A percentile compares a stretch with the other conserved stretches of the same genome.
phyloP scores from a whole-genome alignment of 192 early-diverging fungal species.

The Coemansia sp. region DNA sequence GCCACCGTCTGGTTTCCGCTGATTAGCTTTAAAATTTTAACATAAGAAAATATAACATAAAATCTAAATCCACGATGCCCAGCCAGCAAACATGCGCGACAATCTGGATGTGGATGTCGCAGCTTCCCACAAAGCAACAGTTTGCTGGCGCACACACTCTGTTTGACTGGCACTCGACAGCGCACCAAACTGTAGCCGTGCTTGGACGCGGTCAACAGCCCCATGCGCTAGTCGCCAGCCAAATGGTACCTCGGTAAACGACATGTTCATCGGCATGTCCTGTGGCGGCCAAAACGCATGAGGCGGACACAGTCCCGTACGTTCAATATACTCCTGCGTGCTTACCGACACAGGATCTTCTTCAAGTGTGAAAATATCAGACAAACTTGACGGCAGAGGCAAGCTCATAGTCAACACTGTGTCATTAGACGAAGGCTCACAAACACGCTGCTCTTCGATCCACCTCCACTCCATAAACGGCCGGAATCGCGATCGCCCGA shows the following conservation, averaged over 20 bases:
- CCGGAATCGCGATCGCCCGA: conserved; percentile 13
- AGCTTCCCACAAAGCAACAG: conserved; percentile 21
- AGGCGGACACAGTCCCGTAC: conserved; percentile 30
- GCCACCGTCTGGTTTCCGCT: neutral
- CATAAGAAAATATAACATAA: neutral
- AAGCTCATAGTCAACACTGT: neutral
- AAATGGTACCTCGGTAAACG: conserved; percentile 20
- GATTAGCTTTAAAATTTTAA: neutral
- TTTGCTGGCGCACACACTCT: conserved; percentile 16
- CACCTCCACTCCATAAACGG: conserved; percentile 43
- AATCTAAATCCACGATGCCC: conserved; percentile 40
- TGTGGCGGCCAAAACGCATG: conserved; percentile 26
- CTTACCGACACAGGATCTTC: neutral
- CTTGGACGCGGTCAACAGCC: conserved; percentile 27
- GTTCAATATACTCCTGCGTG: conserved; percentile 9
- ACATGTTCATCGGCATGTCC: neutral
- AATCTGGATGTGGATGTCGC: conserved; percentile 20
- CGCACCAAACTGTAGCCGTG: conserved; percentile 21
- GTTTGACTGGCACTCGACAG: neutral
- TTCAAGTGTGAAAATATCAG: neutral
- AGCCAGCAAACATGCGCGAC: conserved; percentile 37
- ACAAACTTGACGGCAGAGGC: neutral
- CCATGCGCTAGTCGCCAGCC: conserved; percentile 40
- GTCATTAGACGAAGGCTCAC: neutral
- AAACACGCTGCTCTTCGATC: conserved; percentile 26